A percentile compares a stretch with the other conserved stretches of the same genome.
Conservation (phyloP, 202 grass and related monocot species). For the Carex arenaria region DNA sequence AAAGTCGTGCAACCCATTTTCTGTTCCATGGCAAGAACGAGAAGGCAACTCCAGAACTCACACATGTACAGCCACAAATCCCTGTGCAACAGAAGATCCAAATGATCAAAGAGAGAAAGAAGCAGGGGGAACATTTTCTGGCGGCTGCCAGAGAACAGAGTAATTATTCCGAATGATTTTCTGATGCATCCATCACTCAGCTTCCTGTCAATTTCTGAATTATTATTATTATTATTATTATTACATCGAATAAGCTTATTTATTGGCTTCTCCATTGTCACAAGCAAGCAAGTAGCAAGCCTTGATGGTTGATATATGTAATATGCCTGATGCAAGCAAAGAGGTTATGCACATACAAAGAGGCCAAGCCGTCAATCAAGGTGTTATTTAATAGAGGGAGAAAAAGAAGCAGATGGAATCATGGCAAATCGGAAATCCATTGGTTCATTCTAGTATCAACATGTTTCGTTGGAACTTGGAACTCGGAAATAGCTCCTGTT, state of each 20-base stretch:
- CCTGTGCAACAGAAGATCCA: not conserved
- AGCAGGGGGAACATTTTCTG: constrained; percentile 36
- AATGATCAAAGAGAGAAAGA: not conserved
- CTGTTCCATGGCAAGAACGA: too few species aligned
- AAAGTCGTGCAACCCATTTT: too few species aligned
- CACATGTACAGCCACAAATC: not conserved
- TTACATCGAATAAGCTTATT: not conserved
- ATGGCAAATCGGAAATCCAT: not conserved
- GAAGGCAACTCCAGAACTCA: too few species aligned
- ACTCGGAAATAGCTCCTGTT: not conserved
- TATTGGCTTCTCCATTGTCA: not conserved
- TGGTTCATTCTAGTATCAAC: not conserved
- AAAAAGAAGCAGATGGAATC: not conserved
- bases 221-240: not conserved
- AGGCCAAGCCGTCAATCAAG: constrained; percentile 34
- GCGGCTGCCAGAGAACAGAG: constrained; percentile 21
- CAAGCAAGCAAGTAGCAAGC: not conserved
- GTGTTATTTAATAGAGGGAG: not conserved
- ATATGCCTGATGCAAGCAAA: not conserved
- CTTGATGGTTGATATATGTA: not conserved
- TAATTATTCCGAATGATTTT: constrained; percentile 44
- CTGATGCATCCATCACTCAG: not conserved
- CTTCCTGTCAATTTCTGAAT: not conserved
- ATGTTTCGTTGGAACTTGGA: not conserved
- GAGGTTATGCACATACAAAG: constrained; percentile 30